Conservation (phyloP, 495 filamentous ascomycete species). For the Xylaria longipes region DNA sequence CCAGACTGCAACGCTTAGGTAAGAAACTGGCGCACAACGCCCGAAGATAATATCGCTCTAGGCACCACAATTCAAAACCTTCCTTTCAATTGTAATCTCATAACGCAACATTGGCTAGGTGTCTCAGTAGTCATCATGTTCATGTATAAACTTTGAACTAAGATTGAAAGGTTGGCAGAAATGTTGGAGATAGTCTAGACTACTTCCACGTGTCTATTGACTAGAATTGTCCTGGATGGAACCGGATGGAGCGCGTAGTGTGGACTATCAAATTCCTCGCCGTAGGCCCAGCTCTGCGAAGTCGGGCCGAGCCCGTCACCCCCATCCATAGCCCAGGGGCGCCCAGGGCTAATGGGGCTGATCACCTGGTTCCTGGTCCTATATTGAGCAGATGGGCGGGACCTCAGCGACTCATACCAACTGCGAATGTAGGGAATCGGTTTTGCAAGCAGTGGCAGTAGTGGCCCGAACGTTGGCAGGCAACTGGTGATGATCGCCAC, state of each 20-base stretch:
- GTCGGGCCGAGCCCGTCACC: background rate
- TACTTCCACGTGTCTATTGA: background rate
- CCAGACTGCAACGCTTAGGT: background rate
- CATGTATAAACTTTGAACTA: background rate
- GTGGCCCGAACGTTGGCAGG: constrained; percentile 10
- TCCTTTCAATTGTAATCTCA: background rate
- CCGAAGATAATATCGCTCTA: background rate
- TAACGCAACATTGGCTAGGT: background rate
- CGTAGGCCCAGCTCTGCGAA: background rate
- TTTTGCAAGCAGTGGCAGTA: background rate
- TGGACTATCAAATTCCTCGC: background rate
- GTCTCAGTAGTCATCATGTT: background rate
- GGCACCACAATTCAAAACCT: background rate
- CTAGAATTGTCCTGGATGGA: background rate
- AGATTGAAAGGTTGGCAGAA: background rate
- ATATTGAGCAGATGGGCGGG: background rate
- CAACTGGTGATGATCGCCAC: constrained; percentile 19
- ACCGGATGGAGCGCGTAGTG: background rate
- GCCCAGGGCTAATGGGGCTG: background rate
- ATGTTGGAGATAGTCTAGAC: background rate
- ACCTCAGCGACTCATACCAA: constrained; percentile 4
- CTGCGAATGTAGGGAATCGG: background rate
- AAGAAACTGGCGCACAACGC: background rate
- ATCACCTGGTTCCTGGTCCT: background rate
- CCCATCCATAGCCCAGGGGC: background rate